These are phyloP conservation scores for Calvatia gigantea DNA, from an alignment of 768 basidiomycete genomes.

Conservation along the genomic window DNA sequence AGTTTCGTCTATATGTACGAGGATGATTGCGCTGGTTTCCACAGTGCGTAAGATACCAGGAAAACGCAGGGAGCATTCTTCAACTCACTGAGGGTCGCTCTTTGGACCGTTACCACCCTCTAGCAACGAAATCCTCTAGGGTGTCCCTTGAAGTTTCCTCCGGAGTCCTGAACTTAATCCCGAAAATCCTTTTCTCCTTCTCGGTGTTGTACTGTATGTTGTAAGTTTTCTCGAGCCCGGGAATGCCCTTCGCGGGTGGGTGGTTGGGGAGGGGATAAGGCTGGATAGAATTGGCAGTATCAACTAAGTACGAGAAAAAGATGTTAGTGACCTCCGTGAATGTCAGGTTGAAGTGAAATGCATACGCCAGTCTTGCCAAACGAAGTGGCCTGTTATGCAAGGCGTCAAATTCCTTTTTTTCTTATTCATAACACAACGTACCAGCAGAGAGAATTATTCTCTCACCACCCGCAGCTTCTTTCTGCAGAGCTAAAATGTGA, in stretches of 20 bases:
- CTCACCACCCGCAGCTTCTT: conserved; percentile 49
- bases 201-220: conserved; percentile 21
- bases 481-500: conserved; percentile 50
- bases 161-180: conserved; percentile 25
- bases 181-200: conserved; percentile 28
- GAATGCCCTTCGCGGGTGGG: conserved; percentile 23
- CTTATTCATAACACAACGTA: conserved; percentile 5
- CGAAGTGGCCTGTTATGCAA: conserved; percentile 17
- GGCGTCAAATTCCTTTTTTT: not conserved
- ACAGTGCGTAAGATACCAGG: no score
- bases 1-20: no score
- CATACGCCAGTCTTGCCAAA: conserved; percentile 36
- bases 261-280: conserved; percentile 22
- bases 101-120: conserved; percentile 25
- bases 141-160: conserved; percentile 29
- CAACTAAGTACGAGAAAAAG: conserved; percentile 20
- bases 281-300: conserved; percentile 25
- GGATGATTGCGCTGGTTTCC: no score
- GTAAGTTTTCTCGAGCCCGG: conserved; percentile 21
- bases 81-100: no score
- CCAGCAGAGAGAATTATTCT: conserved; percentile 50
- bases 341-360: not conserved
- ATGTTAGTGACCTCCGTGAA: not conserved
- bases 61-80: no score
- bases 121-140: conserved; percentile 26